phyloP scores from a whole-genome alignment of 164 flowering plant genomes.

The Vitis rotundifolia region DNA sequence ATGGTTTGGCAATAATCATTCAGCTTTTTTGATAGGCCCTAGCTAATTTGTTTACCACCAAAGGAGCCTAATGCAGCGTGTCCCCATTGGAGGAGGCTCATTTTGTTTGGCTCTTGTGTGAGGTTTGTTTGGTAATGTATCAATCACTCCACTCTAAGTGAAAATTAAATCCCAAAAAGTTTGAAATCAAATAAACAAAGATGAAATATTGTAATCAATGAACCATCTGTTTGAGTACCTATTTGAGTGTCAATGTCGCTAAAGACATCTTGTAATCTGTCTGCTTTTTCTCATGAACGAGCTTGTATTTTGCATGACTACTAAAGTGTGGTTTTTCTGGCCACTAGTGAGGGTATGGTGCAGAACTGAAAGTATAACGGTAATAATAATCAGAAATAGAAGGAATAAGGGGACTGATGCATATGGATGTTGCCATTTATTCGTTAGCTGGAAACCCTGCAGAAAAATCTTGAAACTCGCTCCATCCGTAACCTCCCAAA shows the following conservation, averaged over 20 bases:
- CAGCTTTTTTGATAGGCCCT: too few relatives aligned
- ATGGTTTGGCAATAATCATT: too few relatives aligned
- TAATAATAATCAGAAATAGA: slow-evolving; percentile 2
- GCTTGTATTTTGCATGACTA: too few relatives aligned
- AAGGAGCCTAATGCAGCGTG: too few relatives aligned
- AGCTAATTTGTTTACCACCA: too few relatives aligned
- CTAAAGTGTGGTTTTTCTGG: not conserved
- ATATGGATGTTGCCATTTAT: slow-evolving; percentile 1
- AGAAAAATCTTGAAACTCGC: not conserved
- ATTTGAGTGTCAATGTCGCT: not conserved
- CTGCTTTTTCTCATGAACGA: not conserved
- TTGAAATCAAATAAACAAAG: not conserved
- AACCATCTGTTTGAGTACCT: not conserved
- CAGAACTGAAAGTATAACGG: not conserved
- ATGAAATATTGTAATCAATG: too few relatives aligned
- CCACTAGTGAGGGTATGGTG: not conserved
- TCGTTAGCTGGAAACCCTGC: too few relatives aligned
- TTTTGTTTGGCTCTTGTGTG: too few relatives aligned
- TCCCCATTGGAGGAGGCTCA: too few relatives aligned
- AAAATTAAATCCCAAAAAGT: not conserved
- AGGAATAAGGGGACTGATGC: not conserved
- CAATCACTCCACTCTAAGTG: too few relatives aligned
- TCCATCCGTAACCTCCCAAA: not conserved
- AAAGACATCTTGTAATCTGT: not conserved
- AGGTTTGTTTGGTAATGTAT: too few relatives aligned